Evolutionary conservation across 2,329 filamentous ascomycete genomes (phyloP).

Genomic region (Chalaropsis thielavioides): DNA sequence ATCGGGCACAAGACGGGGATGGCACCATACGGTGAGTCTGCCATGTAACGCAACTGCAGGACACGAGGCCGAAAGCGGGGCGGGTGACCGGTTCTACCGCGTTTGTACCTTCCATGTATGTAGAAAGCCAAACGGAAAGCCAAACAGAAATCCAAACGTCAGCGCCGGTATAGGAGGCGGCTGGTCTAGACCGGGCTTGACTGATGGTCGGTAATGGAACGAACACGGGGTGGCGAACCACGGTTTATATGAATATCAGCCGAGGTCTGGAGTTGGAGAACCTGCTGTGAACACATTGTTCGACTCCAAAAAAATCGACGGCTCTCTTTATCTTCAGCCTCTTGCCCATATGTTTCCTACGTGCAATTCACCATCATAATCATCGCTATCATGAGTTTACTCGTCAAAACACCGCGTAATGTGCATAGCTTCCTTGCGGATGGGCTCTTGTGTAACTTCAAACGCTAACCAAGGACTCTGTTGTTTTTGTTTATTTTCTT

Average conservation of each 20-base stretch:
- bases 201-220: background rate
- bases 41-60: background rate
- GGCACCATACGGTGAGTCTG: background rate
- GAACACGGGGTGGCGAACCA: background rate
- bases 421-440: background rate
- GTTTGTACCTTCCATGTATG: background rate
- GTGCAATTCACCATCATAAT: background rate
- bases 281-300: background rate
- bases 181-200: background rate
- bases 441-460: background rate
- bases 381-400: conserved; percentile 5
- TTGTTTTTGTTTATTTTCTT: background rate
- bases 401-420: conserved; percentile 12
- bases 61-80: background rate
- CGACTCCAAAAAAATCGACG: background rate
- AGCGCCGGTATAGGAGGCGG: background rate
- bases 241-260: background rate
- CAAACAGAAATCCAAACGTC: background rate
- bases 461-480: background rate
- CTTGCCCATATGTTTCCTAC: background rate
- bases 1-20: background rate
- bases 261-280: conserved; percentile 7
- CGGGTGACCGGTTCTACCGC: background rate
- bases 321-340: background rate
- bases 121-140: background rate